These are phyloP conservation scores for Trichoderma afroharzianum DNA, from an alignment of 2,329 filamentous ascomycete species.

Conservation along the genomic window DNA sequence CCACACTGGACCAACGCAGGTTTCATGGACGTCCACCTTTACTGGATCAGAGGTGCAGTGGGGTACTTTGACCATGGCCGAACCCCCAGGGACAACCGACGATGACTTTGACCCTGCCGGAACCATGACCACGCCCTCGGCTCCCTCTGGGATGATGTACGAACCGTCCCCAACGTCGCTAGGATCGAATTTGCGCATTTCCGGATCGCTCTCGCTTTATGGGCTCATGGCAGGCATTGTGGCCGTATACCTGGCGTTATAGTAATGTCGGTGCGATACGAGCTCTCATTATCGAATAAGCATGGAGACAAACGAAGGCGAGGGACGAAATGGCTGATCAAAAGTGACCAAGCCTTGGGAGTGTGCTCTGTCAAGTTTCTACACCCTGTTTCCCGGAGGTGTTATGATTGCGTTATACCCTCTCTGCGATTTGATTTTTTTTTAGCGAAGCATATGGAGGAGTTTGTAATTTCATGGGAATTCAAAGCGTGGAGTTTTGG, in stretches of 20 bases:
- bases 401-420: slow-evolving; percentile 1
- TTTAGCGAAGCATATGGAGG: slow-evolving; percentile 10
- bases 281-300: background rate
- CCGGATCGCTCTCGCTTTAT: background rate
- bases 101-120: slow-evolving; percentile 27
- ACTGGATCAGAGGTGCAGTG: slow-evolving; percentile 40
- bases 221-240: background rate
- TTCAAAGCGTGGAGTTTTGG: slow-evolving; percentile 3
- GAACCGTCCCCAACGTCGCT: slow-evolving; percentile 11
- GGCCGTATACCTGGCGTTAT: background rate
- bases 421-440: background rate
- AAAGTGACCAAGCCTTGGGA: background rate
- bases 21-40: slow-evolving; percentile 44
- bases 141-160: slow-evolving; percentile 16
- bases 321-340: background rate
- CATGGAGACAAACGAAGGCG: background rate
- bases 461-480: background rate
- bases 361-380: background rate
- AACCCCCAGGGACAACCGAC: slow-evolving; percentile 32
- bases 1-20: slow-evolving; percentile 41
- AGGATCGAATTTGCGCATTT: background rate
- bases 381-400: background rate
- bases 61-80: slow-evolving; percentile 43
- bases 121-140: slow-evolving; percentile 19
- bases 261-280: background rate